Percentiles rank a stretch among this genome's conserved stretches.
Conservation (phyloP, 129 eudicot species). For the Artemisia argyi region DNA sequence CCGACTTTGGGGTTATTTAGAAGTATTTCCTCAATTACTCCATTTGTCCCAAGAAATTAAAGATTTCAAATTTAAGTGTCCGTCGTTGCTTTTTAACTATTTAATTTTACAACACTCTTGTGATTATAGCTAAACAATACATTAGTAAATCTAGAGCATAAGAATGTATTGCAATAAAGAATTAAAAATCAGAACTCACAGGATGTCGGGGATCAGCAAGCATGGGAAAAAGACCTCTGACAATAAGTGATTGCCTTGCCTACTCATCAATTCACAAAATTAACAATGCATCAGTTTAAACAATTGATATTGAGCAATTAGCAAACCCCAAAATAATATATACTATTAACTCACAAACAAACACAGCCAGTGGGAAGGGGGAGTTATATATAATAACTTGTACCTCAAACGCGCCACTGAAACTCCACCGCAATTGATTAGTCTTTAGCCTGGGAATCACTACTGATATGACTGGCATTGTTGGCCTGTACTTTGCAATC, state of each 20-base stretch:
- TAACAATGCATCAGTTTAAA: slow-evolving; percentile 13
- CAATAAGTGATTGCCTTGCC: slow-evolving; percentile 94
- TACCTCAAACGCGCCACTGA: slow-evolving; percentile 77
- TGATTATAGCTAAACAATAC: not conserved
- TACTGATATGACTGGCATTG: slow-evolving; percentile 75
- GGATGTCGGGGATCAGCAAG: slow-evolving; percentile 99
- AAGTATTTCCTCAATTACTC: not conserved
- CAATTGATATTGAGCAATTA: not conserved
- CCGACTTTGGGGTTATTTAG: not conserved
- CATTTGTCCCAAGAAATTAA: no score
- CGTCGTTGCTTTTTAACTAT: no score
- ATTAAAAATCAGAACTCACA: slow-evolving; percentile 47
- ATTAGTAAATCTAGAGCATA: not conserved
- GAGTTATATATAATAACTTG: not conserved
- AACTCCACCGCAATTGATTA: slow-evolving; percentile 60
- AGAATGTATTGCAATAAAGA: not conserved
- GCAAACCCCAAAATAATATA: not conserved
- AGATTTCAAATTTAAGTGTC: no score
- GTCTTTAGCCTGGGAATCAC: slow-evolving; percentile 72
- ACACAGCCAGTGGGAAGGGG: not conserved
- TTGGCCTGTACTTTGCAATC: slow-evolving; percentile 72
- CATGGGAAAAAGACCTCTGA: slow-evolving; percentile 93
- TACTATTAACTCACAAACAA: not conserved
- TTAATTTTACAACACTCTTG: not conserved
- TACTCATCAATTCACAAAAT: slow-evolving; percentile 31